A percentile compares a stretch with the other conserved stretches of the same genome.
phyloP scores from a whole-genome alignment of 2,329 filamentous ascomycete species.

The Chaetomiaceae sp. region DNA sequence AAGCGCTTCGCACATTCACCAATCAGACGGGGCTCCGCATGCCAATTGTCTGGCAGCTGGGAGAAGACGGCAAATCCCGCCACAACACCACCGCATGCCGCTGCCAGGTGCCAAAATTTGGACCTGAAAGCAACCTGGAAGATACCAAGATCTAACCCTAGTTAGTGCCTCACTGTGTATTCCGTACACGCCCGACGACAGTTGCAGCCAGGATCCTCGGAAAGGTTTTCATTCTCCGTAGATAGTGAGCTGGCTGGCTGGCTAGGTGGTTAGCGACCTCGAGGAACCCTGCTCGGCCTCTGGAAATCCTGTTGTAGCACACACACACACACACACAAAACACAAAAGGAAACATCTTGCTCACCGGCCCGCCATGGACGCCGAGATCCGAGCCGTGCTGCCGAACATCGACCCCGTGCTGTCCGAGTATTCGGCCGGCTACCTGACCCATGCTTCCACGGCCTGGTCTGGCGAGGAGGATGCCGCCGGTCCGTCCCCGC shows the following conservation, averaged over 20 bases:
- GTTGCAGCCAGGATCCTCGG: too few relatives aligned
- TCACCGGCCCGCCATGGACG: slow-evolving; percentile 59
- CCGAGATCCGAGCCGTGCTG: slow-evolving; percentile 76
- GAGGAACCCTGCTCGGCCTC: too few relatives aligned
- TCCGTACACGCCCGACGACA: too few relatives aligned
- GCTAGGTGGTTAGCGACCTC: too few relatives aligned
- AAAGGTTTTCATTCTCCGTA: too few relatives aligned
- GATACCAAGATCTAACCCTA: too few relatives aligned
- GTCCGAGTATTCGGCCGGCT: slow-evolving; percentile 89
- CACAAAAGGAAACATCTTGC: not conserved
- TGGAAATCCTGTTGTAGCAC: too few relatives aligned
- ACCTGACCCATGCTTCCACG: slow-evolving; percentile 87
- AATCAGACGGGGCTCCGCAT: slow-evolving; percentile 3
- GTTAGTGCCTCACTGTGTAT: too few relatives aligned
- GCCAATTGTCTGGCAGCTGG: slow-evolving; percentile 12
- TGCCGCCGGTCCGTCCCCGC: slow-evolving; percentile 60
- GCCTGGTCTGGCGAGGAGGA: slow-evolving; percentile 70
- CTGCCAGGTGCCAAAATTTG: slow-evolving; percentile 3
- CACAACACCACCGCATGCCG: slow-evolving; percentile 1
- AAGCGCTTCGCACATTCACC: slow-evolving; percentile 3
- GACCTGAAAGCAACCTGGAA: too few relatives aligned
- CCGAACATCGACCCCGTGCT: slow-evolving; percentile 83
- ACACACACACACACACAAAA: too few relatives aligned
- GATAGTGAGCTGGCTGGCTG: too few relatives aligned
- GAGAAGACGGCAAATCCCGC: slow-evolving; percentile 10